phyloP scores from a whole-genome alignment of 192 early-diverging fungal species.

The Geosiphon pyriformis region DNA sequence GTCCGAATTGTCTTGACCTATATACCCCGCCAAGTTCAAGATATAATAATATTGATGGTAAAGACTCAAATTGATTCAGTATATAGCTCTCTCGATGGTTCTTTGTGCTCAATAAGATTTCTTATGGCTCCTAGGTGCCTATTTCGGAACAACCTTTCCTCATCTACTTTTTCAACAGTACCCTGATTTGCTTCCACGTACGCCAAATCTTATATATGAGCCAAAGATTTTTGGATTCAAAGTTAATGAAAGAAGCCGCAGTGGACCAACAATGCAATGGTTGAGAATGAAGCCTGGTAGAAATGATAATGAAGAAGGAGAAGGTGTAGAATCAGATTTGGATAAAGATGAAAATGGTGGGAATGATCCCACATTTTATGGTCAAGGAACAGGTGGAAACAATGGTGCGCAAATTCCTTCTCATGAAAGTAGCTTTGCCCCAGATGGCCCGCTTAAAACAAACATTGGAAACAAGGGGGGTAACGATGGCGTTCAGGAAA shows the following conservation, averaged over 20 bases:
- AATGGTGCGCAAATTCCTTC: constrained; percentile 14
- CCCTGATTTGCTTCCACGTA: constrained; percentile 64
- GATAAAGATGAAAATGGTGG: constrained; percentile 13
- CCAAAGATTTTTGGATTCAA: constrained; percentile 93
- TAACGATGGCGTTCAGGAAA: background rate
- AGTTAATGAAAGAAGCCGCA: constrained; percentile 64
- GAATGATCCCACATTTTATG: constrained; percentile 5
- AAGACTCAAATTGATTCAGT: too few relatives aligned
- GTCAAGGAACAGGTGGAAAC: constrained; percentile 16
- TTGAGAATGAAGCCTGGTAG: constrained; percentile 49
- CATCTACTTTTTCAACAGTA: constrained; percentile 87
- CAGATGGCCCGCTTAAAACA: background rate
- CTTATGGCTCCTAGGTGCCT: constrained; percentile 62
- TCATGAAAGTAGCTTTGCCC: background rate
- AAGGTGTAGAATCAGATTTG: background rate
- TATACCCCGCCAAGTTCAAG: constrained; percentile 69
- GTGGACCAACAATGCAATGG: constrained; percentile 91
- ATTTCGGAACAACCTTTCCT: constrained; percentile 95
- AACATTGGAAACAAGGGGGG: background rate
- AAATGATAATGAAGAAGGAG: constrained; percentile 8
- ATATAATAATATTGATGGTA: constrained; percentile 65
- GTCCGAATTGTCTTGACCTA: constrained; percentile 75
- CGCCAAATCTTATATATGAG: constrained; percentile 57
- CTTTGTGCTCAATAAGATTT: too few relatives aligned
- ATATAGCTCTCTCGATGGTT: too few relatives aligned